These are phyloP conservation scores for Cicer judaicum DNA, from an alignment of 306 rosid species.

Conservation along the genomic window DNA sequence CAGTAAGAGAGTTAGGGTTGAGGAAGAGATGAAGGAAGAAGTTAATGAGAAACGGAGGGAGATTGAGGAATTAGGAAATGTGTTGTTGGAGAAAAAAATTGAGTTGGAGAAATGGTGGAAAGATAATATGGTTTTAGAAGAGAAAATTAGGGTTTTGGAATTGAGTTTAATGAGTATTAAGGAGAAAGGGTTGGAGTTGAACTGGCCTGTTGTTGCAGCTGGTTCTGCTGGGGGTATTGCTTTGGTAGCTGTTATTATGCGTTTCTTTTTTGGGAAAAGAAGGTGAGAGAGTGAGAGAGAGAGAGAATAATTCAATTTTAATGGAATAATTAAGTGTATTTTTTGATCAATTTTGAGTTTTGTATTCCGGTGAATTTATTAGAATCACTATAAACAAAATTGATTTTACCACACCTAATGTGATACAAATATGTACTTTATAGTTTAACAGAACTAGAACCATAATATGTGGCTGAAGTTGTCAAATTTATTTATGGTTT, in stretches of 20 bases:
- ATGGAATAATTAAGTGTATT: not conserved
- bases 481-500: no score
- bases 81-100: constrained; percentile 14
- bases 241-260: constrained; percentile 44
- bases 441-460: no score
- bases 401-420: no score
- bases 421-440: no score
- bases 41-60: constrained; percentile 65
- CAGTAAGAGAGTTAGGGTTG: constrained; percentile 65
- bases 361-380: no score
- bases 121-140: constrained; percentile 52
- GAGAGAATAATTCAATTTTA: not conserved
- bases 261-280: constrained; percentile 51
- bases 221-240: constrained; percentile 63
- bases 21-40: constrained; percentile 69
- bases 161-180: constrained; percentile 35
- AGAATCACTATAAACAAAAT: no score
- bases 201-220: constrained; percentile 60
- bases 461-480: no score
- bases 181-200: constrained; percentile 38
- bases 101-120: constrained; percentile 52
- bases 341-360: no score
- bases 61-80: constrained; percentile 52
- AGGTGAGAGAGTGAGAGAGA: not conserved
- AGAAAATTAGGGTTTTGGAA: constrained; percentile 57